Evolutionary conservation across 352 stramenopile species (phyloP).

Genomic region (Globisporangium apiculatum): DNA sequence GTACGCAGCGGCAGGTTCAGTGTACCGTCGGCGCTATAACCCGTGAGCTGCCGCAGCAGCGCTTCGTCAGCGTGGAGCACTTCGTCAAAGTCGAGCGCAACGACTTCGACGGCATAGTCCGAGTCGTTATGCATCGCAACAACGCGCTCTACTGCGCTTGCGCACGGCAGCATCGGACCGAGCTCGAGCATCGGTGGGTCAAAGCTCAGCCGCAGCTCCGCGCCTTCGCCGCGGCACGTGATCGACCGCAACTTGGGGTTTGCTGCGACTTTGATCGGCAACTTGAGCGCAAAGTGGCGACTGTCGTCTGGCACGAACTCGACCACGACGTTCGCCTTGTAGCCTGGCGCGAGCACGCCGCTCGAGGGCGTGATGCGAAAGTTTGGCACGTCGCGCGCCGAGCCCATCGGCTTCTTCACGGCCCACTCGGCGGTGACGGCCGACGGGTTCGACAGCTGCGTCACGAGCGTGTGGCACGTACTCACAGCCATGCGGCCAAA

Average conservation of each 20-base stretch:
- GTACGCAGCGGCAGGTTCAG: conserved; percentile 67
- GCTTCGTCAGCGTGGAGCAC: conserved; percentile 84
- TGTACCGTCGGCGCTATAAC: conserved; percentile 57
- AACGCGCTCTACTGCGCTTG: conserved; percentile 23
- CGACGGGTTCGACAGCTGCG: conserved; percentile 90
- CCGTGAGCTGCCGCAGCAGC: conserved; percentile 46
- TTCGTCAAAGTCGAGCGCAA: conserved; percentile 86
- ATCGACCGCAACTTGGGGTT: conserved; percentile 81
- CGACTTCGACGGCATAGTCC: conserved; percentile 88
- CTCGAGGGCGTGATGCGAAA: conserved; percentile 77
- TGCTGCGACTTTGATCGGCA: conserved; percentile 82
- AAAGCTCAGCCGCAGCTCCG: conserved; percentile 76
- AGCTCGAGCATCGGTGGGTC: conserved; percentile 75
- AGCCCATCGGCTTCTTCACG: conserved; percentile 87
- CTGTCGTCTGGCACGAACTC: conserved; percentile 87
- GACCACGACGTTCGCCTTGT: conserved; percentile 83
- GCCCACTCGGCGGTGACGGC: conserved; percentile 87
- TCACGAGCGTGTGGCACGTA: conserved; percentile 81
- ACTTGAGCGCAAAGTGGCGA: conserved; percentile 70
- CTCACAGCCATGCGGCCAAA: conserved; percentile 89
- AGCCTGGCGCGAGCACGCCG: conserved; percentile 67
- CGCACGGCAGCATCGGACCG: conserved; percentile 82
- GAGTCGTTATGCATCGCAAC: conserved; percentile 87
- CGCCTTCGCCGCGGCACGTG: conserved; percentile 69
- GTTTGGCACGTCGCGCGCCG: conserved; percentile 61